Evolutionary conservation across 139 green algal genomes (phyloP).

Genomic region (Coelastrella sp.): DNA sequence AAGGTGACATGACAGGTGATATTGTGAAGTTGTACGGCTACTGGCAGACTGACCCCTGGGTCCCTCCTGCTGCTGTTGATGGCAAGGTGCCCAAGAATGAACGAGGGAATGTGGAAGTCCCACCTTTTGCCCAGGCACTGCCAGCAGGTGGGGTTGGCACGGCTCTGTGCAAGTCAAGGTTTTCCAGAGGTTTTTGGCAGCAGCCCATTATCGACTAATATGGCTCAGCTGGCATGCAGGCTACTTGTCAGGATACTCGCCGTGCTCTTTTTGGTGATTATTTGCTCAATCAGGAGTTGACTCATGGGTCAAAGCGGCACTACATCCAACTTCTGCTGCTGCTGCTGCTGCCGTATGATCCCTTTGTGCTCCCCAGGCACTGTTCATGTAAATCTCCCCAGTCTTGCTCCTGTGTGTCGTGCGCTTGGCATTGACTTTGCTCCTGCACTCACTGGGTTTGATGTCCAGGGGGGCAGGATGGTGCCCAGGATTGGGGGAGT

Average conservation of each 20-base stretch:
- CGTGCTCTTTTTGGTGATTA: too few species aligned
- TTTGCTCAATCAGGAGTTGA: too few species aligned
- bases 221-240: too few species aligned
- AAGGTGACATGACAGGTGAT: background rate
- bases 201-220: too few species aligned
- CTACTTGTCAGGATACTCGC: too few species aligned
- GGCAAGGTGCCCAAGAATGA: slow-evolving; percentile 87
- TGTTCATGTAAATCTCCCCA: slow-evolving; percentile 54
- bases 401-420: slow-evolving; percentile 54
- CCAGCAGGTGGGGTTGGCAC: slow-evolving; percentile 56
- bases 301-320: too few species aligned
- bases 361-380: slow-evolving; percentile 55
- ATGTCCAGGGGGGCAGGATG: slow-evolving; percentile 71
- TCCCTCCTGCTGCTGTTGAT: slow-evolving; percentile 59
- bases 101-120: slow-evolving; percentile 85
- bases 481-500: slow-evolving; percentile 82
- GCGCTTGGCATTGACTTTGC: slow-evolving; percentile 82
- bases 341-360: background rate
- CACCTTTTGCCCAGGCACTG: slow-evolving; percentile 72
- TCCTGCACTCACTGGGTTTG: slow-evolving; percentile 82
- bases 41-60: slow-evolving; percentile 84
- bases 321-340: too few species aligned
- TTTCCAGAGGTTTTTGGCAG: background rate
- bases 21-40: slow-evolving; percentile 75
- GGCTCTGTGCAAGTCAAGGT: too few species aligned